A percentile compares a stretch with the other conserved stretches of the same genome.
phyloP scores from a whole-genome alignment of 73 alveolate genomes.

The Paramecium sexaurelia region DNA sequence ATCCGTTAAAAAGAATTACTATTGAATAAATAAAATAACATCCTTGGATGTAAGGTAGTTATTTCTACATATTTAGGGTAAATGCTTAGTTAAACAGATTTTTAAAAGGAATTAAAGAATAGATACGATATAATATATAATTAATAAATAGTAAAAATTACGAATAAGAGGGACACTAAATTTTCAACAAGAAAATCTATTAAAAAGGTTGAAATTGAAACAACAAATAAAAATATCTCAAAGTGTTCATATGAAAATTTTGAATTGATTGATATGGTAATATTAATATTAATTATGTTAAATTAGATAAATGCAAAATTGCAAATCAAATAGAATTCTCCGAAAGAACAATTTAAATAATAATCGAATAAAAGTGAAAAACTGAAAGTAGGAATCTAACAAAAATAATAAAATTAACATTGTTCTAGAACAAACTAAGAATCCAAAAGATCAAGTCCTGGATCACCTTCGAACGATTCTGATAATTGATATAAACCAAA shows the following conservation, averaged over 20 bases:
- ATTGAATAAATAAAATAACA: slow-evolving; percentile 19
- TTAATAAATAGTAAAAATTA: not conserved
- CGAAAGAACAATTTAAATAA: slow-evolving; percentile 15
- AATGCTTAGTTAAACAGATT: not conserved
- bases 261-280: slow-evolving; percentile 34
- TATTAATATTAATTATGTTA: not conserved
- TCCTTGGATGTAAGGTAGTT: slow-evolving; percentile 52
- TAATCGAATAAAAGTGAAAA: not conserved
- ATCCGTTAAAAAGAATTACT: slow-evolving; percentile 6
- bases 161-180: slow-evolving; percentile 36
- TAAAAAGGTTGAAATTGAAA: not conserved
- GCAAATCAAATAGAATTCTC: not conserved
- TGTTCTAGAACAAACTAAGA: not conserved
- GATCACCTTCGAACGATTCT: slow-evolving; percentile 15
- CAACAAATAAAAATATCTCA: not conserved
- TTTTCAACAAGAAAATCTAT: slow-evolving; percentile 20
- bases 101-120: not conserved
- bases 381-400: not conserved
- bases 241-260: not conserved
- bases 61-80: not conserved
- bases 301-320: slow-evolving; percentile 43
- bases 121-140: not conserved
- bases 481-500: not conserved
- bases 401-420: not conserved
- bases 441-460: slow-evolving; percentile 47